Evolutionary conservation across 2,329 filamentous ascomycete species (phyloP).

Genomic region (Dactylonectria macrodidyma): DNA sequence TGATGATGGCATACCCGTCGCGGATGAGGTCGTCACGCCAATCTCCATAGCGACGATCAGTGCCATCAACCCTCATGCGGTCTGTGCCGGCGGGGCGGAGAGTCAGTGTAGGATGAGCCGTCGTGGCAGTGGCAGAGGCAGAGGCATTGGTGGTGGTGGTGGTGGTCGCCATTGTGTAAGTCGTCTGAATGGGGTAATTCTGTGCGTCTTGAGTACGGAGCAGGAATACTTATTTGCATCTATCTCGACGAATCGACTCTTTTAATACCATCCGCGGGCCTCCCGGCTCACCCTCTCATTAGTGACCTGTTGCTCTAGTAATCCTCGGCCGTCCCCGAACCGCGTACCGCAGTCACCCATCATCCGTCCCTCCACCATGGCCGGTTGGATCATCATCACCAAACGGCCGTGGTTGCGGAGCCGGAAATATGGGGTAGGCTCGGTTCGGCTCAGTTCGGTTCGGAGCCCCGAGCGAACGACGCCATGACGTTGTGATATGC

Average conservation of each 20-base stretch:
- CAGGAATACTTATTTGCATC: neutral
- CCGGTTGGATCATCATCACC: slow-evolving; percentile 7
- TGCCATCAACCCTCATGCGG: slow-evolving; percentile 39
- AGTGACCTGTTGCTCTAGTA: neutral
- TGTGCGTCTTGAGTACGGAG: neutral
- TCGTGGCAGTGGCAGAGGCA: neutral
- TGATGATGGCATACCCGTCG: slow-evolving; percentile 41
- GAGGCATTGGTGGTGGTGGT: neutral
- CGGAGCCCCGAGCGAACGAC: slow-evolving; percentile 10
- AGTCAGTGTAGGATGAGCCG: slow-evolving; percentile 31
- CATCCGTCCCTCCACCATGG: slow-evolving; percentile 2
- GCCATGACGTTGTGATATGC: slow-evolving; percentile 8
- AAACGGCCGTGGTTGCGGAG: slow-evolving; percentile 1
- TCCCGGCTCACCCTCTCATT: no score
- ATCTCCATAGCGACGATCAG: slow-evolving; percentile 40
- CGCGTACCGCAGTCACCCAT: neutral
- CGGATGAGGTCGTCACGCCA: slow-evolving; percentile 43
- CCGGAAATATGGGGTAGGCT: slow-evolving; percentile 2
- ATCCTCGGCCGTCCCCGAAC: slow-evolving; percentile 6
- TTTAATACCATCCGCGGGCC: slow-evolving; percentile 17
- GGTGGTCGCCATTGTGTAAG: slow-evolving; percentile 17
- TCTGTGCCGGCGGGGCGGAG: slow-evolving; percentile 41
- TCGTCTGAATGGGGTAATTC: neutral
- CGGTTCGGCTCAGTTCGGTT: slow-evolving; percentile 28
- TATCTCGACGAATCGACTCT: slow-evolving; percentile 8